Conservation (phyloP, 306 rosid species). For the Cicer yamashitae region DNA sequence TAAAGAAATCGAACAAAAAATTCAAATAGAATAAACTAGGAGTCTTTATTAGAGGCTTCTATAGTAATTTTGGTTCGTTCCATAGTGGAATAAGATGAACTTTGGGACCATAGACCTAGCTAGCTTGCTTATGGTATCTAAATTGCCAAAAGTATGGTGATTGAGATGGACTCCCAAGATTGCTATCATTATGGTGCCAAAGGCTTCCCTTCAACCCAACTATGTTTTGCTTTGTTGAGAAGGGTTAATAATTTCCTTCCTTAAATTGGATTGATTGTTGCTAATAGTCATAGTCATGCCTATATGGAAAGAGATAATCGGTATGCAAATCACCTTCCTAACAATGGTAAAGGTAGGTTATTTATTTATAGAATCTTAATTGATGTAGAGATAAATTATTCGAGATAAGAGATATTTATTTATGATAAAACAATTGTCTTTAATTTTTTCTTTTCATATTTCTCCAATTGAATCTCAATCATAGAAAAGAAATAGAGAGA, state of each 20-base stretch:
- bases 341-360: too few species aligned
- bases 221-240: neutral
- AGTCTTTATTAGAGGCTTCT: too few species aligned
- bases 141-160: conserved; percentile 1
- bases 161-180: neutral
- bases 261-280: neutral
- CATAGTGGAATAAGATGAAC: too few species aligned
- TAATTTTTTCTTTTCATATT: too few species aligned
- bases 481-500: too few species aligned
- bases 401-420: neutral
- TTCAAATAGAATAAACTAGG: too few species aligned
- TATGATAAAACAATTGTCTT: neutral
- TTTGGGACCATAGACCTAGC: neutral
- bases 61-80: too few species aligned
- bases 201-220: neutral
- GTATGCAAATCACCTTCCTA: neutral
- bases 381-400: too few species aligned
- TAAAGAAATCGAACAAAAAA: too few species aligned
- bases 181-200: neutral
- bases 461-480: too few species aligned
- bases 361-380: too few species aligned
- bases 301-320: neutral
- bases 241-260: neutral
- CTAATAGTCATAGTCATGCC: conserved; percentile 7
- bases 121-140: neutral